These are phyloP conservation scores for Talaromyces sp. DNA, from an alignment of 2,329 filamentous ascomycete genomes.

Conservation along the genomic window DNA sequence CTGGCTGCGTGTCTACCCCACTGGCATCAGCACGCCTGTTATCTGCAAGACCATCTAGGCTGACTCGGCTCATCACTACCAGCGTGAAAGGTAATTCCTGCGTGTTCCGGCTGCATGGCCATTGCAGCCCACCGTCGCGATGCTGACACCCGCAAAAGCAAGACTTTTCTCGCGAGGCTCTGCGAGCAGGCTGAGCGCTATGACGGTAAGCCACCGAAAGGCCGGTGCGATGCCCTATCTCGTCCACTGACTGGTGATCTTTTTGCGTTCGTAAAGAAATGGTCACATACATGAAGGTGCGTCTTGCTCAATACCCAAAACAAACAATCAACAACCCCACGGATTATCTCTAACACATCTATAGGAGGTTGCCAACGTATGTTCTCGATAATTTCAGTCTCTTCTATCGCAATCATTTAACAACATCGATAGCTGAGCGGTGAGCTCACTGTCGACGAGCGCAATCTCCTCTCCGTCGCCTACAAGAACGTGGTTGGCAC, in stretches of 20 bases:
- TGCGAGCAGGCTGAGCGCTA: conserved; percentile 99
- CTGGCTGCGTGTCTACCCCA: neutral
- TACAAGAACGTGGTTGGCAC: conserved; percentile 99
- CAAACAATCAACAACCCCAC: conserved; percentile 10
- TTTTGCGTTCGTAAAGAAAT: conserved; percentile 57
- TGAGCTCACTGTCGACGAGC: conserved; percentile 70
- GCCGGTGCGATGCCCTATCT: neutral
- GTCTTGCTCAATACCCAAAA: conserved; percentile 17
- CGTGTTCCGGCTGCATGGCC: neutral
- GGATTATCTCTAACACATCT: conserved; percentile 8
- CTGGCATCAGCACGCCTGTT: conserved; percentile 18
- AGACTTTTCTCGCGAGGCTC: conserved; percentile 99
- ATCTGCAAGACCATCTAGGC: conserved; percentile 27
- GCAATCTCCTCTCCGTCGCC: conserved; percentile 93
- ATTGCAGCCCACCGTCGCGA: neutral
- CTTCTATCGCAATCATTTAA: conserved; percentile 13
- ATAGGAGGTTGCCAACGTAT: conserved; percentile 90
- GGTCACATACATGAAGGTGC: conserved; percentile 96
- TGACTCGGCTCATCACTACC: conserved; percentile 16
- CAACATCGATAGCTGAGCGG: conserved; percentile 51
- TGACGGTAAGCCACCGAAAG: conserved; percentile 60
- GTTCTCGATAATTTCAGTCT: conserved; percentile 11
- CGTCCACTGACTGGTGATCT: conserved; percentile 13
- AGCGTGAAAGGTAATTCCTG: conserved; percentile 13
- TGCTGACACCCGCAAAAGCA: conserved; percentile 57